These are phyloP conservation scores for Boletus eberwhitei DNA, from an alignment of 768 basidiomycete genomes.

Conservation along the genomic window DNA sequence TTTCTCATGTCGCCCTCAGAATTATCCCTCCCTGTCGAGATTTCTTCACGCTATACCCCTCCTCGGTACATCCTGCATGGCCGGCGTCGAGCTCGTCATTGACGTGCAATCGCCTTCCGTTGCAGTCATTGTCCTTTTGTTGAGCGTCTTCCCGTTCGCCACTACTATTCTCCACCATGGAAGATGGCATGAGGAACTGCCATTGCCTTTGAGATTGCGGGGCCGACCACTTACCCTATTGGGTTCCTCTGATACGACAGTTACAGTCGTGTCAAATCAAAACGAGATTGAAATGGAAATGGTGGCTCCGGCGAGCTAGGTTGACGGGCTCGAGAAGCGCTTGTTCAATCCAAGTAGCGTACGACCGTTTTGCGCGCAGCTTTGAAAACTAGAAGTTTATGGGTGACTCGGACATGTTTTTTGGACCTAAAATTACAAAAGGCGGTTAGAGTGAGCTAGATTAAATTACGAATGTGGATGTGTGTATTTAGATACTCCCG, in stretches of 20 bases:
- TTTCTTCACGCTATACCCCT: conserved; percentile 14
- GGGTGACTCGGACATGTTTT: too few relatives aligned
- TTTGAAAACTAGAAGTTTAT: background rate
- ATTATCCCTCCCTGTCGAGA: background rate
- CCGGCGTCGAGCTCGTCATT: conserved; percentile 4
- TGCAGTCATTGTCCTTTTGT: conserved; percentile 3
- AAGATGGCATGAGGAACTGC: background rate
- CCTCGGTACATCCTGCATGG: conserved; percentile 13
- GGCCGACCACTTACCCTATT: background rate
- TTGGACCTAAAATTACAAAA: background rate
- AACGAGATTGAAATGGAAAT: background rate
- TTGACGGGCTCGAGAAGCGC: background rate
- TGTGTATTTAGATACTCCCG: background rate
- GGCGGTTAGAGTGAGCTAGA: background rate
- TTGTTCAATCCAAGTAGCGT: too few relatives aligned
- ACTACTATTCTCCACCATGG: background rate
- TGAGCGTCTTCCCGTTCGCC: conserved; percentile 8
- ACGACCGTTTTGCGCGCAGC: background rate
- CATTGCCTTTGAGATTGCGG: background rate
- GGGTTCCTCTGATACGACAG: background rate
- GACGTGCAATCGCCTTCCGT: conserved; percentile 6
- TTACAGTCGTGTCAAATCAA: background rate
- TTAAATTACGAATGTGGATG: too few relatives aligned
- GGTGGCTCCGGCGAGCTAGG: background rate
- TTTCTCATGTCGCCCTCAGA: background rate